Conservation (phyloP, 2,329 filamentous ascomycete species). For the Alternaria atra region DNA sequence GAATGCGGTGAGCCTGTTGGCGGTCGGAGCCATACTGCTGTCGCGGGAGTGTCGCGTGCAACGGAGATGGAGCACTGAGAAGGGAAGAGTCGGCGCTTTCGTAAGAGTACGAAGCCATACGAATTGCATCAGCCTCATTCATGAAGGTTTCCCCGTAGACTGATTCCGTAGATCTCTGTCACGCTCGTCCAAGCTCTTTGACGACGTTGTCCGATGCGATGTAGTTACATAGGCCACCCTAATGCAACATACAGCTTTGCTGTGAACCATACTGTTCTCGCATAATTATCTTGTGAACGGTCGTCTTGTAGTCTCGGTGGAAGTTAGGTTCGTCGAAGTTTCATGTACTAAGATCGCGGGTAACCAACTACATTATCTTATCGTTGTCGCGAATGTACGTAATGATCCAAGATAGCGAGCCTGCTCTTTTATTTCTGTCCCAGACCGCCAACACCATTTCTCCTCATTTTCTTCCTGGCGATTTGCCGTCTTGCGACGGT, state of each 20-base stretch:
- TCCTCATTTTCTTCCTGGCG: neutral
- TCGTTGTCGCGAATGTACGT: neutral
- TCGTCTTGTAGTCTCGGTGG: neutral
- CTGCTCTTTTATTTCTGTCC: neutral
- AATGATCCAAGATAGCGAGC: neutral
- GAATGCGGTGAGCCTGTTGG: slow-evolving; percentile 69
- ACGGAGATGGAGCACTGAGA: slow-evolving; percentile 58
- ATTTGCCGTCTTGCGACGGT: neutral
- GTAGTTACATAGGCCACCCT: neutral
- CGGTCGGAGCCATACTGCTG: slow-evolving; percentile 61
- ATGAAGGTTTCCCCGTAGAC: neutral
- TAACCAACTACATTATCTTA: neutral
- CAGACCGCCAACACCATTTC: neutral
- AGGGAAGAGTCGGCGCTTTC: neutral
- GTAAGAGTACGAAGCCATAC: neutral
- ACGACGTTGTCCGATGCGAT: neutral
- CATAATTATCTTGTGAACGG: neutral
- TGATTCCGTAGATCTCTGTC: neutral
- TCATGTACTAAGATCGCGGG: neutral
- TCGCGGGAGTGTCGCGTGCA: slow-evolving; percentile 62
- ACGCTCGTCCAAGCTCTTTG: neutral
- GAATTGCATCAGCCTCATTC: neutral
- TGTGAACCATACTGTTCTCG: neutral
- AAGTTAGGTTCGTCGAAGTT: neutral
- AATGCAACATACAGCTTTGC: neutral